Conservation (phyloP, 768 basidiomycete genomes). For the Glaciozyma martinii region DNA sequence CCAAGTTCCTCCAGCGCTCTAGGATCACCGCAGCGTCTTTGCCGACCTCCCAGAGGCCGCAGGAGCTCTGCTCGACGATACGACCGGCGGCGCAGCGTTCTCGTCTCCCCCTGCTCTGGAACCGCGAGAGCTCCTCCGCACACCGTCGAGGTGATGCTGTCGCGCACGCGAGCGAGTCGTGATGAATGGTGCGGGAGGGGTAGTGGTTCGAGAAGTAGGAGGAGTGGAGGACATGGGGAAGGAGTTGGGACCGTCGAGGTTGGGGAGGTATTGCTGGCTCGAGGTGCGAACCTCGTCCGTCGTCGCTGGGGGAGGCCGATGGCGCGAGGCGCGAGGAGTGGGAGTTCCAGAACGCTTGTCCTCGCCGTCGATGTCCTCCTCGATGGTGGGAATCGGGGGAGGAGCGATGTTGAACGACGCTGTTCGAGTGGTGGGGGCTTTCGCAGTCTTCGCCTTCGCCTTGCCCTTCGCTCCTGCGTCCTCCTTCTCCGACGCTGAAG, state of each 20-base stretch:
- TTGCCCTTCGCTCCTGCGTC: neutral
- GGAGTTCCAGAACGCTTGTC: constrained; percentile 15
- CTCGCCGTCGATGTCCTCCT: constrained; percentile 10
- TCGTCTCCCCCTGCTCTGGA: neutral
- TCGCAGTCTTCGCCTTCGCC: neutral
- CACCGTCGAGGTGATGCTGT: neutral
- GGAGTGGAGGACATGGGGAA: constrained; percentile 3
- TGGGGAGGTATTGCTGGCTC: neutral
- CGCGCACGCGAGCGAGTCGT: neutral
- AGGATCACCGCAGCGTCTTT: no score
- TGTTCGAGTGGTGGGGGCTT: neutral
- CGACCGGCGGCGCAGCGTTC: neutral
- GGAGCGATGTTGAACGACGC: neutral
- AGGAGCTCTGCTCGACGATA: neutral
- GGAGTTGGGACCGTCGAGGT: neutral
- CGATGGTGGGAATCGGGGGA: constrained; percentile 8
- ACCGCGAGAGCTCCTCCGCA: no score
- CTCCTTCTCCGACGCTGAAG: neutral
- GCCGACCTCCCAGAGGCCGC: neutral
- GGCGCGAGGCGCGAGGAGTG: constrained; percentile 4
- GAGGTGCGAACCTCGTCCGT: neutral
- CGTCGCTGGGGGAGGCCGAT: neutral
- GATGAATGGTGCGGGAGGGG: neutral
- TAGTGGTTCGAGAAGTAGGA: neutral
- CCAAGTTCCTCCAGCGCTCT: no score